Evolutionary conservation across 2,329 filamentous ascomycete species (phyloP).

Genomic region (Fusarium udum): DNA sequence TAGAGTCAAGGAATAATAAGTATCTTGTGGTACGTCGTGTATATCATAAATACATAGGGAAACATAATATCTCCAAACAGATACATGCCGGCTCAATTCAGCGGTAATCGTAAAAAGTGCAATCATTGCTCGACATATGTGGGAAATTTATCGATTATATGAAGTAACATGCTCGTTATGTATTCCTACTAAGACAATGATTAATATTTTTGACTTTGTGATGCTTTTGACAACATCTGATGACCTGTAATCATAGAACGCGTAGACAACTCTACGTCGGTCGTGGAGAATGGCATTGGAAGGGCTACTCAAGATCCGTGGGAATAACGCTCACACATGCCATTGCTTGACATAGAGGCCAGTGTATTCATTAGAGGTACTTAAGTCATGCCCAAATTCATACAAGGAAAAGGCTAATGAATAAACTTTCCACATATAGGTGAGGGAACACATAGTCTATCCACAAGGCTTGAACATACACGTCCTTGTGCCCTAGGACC

Average conservation of each 20-base stretch:
- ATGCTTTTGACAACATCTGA: background rate
- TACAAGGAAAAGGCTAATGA: background rate
- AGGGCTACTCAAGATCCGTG: background rate
- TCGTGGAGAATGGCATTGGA: background rate
- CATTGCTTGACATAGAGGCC: background rate
- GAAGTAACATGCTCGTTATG: background rate
- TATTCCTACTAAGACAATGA: background rate
- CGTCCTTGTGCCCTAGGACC: background rate
- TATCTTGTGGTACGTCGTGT: background rate
- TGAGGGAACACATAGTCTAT: background rate
- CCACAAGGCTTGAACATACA: background rate
- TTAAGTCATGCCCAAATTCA: too few species aligned
- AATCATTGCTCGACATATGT: background rate
- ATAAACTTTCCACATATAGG: background rate
- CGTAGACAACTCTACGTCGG: background rate
- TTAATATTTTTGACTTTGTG: too few species aligned
- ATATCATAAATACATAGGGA: background rate
- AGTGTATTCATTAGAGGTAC: background rate
- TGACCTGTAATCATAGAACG: background rate
- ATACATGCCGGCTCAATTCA: background rate
- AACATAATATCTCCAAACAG: background rate
- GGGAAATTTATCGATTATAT: fast-evolving
- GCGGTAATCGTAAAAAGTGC: background rate
- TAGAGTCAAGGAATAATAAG: background rate
- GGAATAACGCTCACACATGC: background rate